These are phyloP conservation scores for Triticum monococcum DNA, from an alignment of 176 grass and related monocot genomes.

Conservation along the genomic window DNA sequence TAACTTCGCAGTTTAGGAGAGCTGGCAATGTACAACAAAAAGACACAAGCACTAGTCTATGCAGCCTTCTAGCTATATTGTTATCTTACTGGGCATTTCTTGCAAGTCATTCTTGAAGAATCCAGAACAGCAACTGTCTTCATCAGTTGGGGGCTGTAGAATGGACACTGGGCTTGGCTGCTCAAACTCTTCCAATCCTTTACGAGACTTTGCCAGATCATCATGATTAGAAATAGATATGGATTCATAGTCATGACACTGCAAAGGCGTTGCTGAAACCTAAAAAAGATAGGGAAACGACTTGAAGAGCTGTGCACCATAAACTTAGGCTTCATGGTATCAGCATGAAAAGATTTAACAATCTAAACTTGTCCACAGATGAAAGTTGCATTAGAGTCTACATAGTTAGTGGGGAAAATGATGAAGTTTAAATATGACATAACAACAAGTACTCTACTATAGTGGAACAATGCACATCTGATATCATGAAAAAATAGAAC, in stretches of 20 bases:
- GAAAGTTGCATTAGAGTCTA: neutral
- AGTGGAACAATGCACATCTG: neutral
- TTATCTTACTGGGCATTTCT: slow-evolving; percentile 43
- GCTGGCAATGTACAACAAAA: neutral
- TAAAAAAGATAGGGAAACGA: neutral
- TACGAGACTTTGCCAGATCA: slow-evolving; percentile 17
- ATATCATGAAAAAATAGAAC: neutral
- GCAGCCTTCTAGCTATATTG: neutral
- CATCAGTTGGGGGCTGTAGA: slow-evolving; percentile 52
- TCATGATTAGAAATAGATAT: slow-evolving; percentile 27
- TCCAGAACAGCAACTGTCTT: slow-evolving; percentile 47
- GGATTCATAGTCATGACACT: slow-evolving; percentile 16
- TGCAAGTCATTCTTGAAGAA: slow-evolving; percentile 34
- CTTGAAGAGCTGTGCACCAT: neutral
- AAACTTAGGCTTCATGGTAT: slow-evolving; percentile 3
- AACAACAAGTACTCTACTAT: neutral
- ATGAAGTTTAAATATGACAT: neutral
- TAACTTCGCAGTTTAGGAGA: neutral
- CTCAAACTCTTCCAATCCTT: slow-evolving; percentile 44
- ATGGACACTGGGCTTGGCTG: slow-evolving; percentile 68
- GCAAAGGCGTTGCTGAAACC: slow-evolving; percentile 25
- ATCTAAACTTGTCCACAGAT: slow-evolving; percentile 9
- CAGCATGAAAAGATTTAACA: neutral
- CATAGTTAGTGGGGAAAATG: neutral
- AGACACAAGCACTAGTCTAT: neutral